A percentile compares a stretch with the other conserved stretches of the same genome.
These are phyloP conservation scores for Trametes elegans DNA, from an alignment of 768 basidiomycete genomes.

Conservation along the genomic window DNA sequence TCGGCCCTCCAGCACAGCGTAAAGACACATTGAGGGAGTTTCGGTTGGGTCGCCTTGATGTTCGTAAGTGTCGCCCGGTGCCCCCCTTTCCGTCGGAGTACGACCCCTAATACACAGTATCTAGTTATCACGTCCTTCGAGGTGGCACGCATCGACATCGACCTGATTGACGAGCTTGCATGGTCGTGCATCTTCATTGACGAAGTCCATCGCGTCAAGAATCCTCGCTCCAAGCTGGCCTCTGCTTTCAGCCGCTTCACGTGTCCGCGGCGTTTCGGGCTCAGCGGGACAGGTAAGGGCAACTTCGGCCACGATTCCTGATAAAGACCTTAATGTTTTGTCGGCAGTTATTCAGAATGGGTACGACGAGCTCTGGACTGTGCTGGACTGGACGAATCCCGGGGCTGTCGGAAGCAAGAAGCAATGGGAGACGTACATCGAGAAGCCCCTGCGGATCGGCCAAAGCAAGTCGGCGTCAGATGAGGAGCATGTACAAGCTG, in stretches of 20 bases:
- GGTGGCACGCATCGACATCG: constrained; percentile 68
- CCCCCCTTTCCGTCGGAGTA: background rate
- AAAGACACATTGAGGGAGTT: constrained; percentile 65
- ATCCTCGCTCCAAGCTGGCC: constrained; percentile 62
- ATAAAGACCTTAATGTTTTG: background rate
- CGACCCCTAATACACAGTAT: background rate
- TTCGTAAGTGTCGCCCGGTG: constrained; percentile 50
- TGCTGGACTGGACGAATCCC: constrained; percentile 91
- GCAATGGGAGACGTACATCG: constrained; percentile 78
- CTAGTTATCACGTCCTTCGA: constrained; percentile 84
- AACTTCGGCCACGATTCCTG: constrained; percentile 14
- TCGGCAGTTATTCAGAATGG: constrained; percentile 80
- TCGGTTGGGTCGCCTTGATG: constrained; percentile 77
- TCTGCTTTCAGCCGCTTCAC: constrained; percentile 68
- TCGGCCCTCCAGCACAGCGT: constrained; percentile 50
- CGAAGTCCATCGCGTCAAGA: constrained; percentile 91
- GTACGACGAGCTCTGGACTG: constrained; percentile 88
- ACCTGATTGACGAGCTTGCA: constrained; percentile 60
- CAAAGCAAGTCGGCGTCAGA: constrained; percentile 66
- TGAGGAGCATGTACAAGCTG: constrained; percentile 54
- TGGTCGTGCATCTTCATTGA: constrained; percentile 81
- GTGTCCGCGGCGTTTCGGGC: constrained; percentile 70
- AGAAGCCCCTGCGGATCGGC: constrained; percentile 62
- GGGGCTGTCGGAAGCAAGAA: constrained; percentile 65
- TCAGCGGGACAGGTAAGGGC: constrained; percentile 67